Base-by-base conservation (phyloP, 768 basidiomycete species). In the Pleurotus giganteus region DNA sequence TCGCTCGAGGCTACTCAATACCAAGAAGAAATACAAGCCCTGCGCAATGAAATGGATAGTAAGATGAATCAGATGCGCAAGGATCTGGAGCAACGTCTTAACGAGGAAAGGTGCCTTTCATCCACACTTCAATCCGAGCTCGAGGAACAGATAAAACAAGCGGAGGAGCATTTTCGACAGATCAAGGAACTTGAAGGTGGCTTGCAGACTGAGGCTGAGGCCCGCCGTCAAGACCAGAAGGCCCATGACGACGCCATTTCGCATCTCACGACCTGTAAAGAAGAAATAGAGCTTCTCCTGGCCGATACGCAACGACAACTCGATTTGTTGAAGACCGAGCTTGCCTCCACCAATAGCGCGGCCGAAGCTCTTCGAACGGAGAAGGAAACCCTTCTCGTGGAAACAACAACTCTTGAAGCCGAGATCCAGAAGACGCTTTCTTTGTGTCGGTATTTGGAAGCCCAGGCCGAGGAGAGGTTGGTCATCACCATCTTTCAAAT, bases 371-470 rank as follows among this genome's bases (percentile, higher is more conserved):
- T 76, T 17, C 77, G 80, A 57, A 73, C 77, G 42, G 85, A 89
- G 68, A 83, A 77, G 58, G 68, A 65, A 0, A 49, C 64, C 8
- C 66, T 86, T 13, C 83, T 88, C 56, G 73, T 76, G 45, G 74
- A 84, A 59, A 75, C 77, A 43, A 88, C 86, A 0, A 68, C 71
- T 12, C 69, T 89, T 24, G 80, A 81, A 57, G 85, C 88, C 2
- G 86, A 90, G 61, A 66, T 82, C 11, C 86, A 90, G 66, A 81
- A 84, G 32, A 76, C 74, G 7, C 71, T 79, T 43, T 88, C 89
- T 4, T 67, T 87, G 54, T 74, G 73, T 34, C 79, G 84, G 55
- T 83, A 79, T 66, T 64, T 87, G 49, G 86, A 91, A 67, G 77
- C 74, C 60, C 83, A 88, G 63, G 64, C 80, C 36, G 80, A 79